Conservation (phyloP, 164 flowering plant genomes). For the Umbilicus rupestris region DNA sequence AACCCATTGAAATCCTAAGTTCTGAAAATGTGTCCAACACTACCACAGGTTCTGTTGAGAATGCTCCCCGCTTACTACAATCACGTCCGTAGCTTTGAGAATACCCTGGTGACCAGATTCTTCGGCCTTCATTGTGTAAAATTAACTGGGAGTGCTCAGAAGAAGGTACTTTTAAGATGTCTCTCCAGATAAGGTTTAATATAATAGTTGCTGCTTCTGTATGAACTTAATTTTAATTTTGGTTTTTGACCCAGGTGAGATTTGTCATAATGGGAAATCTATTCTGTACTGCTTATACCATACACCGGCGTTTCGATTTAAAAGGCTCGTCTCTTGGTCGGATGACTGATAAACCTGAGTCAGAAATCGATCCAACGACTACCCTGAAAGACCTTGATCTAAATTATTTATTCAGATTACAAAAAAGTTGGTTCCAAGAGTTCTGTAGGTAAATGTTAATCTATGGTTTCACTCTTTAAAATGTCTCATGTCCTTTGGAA, state of each 20-base stretch:
- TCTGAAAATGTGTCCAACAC: not conserved
- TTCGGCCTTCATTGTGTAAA: constrained; percentile 66
- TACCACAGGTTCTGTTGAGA: constrained; percentile 17
- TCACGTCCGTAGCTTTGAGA: constrained; percentile 53
- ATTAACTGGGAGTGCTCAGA: constrained; percentile 31
- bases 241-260: constrained; percentile 34
- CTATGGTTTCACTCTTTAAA: too few relatives aligned
- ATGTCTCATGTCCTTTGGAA: too few relatives aligned
- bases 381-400: constrained; percentile 69
- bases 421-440: constrained; percentile 46
- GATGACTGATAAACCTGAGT: constrained; percentile 36
- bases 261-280: constrained; percentile 63
- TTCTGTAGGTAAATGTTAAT: constrained; percentile 25
- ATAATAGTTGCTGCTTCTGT: too few relatives aligned
- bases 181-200: not conserved
- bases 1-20: not conserved
- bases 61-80: constrained; percentile 68
- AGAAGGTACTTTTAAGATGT: not conserved
- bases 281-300: constrained; percentile 40
- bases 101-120: constrained; percentile 51
- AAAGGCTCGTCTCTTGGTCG: constrained; percentile 69
- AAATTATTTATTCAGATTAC: constrained; percentile 39
- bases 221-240: constrained; percentile 5
- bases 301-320: constrained; percentile 49
- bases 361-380: constrained; percentile 46